Percentiles rank a stretch among this genome's conserved stretches.
Evolutionary conservation across 2,329 filamentous ascomycete species (phyloP).

Genomic region (Colletotrichum eleusines): DNA sequence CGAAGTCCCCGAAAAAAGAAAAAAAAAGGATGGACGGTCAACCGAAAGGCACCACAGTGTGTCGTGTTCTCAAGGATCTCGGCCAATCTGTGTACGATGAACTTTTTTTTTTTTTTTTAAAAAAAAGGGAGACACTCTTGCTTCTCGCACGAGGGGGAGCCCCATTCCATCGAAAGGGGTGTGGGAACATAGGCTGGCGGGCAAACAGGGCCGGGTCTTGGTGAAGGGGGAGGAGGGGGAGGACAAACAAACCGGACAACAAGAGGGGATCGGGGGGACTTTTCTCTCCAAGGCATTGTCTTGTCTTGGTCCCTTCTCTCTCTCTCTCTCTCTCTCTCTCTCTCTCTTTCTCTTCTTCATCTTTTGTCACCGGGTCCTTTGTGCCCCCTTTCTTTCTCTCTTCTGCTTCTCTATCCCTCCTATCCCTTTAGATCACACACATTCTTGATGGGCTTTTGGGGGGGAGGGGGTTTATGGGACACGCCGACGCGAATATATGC

Average conservation of each 20-base stretch:
- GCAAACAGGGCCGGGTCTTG: neutral
- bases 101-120: too few relatives aligned
- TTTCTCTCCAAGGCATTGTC: neutral
- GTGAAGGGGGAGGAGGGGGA: neutral
- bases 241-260: constrained; percentile 1
- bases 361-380: neutral
- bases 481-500: neutral
- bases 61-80: too few relatives aligned
- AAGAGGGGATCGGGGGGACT: neutral
- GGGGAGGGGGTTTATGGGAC: neutral
- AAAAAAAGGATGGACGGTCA: neutral
- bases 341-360: neutral
- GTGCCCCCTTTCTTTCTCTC: too few relatives aligned
- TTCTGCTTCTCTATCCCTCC: neutral
- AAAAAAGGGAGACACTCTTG: neutral
- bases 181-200: neutral
- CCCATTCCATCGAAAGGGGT: neutral
- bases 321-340: too few relatives aligned
- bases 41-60: neutral
- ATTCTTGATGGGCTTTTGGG: neutral
- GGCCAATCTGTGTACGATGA: neutral
- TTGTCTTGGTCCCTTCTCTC: neutral
- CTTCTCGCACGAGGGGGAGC: neutral
- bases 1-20: too few relatives aligned
- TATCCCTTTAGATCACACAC: neutral